Evolutionary conservation across 768 basidiomycete genomes (phyloP).

Genomic region (Erythrobasidium yunnanense): DNA sequence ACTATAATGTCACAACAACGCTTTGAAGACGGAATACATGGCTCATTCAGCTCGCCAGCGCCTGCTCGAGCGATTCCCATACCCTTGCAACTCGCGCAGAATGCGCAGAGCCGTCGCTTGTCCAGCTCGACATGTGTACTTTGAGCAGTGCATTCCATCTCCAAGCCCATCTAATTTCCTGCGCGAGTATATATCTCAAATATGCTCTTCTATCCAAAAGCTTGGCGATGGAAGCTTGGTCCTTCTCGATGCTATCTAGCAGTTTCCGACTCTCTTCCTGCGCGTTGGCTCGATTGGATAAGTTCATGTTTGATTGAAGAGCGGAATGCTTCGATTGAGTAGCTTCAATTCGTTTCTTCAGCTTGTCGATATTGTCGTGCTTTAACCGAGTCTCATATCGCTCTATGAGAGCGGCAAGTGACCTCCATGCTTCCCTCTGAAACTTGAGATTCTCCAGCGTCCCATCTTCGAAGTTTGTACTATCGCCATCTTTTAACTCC

Average conservation of each 20-base stretch:
- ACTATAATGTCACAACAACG: no score
- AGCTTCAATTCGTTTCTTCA: conserved; percentile 8
- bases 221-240: neutral
- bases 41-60: neutral
- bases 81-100: no score
- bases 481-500: neutral
- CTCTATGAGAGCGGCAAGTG: neutral
- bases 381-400: neutral
- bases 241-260: conserved; percentile 1
- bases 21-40: no score
- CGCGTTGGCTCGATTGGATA: neutral
- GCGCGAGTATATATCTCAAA: neutral
- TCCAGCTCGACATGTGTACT: no score
- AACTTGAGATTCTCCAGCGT: conserved; percentile 9
- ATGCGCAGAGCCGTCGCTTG: no score
- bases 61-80: neutral
- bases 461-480: neutral
- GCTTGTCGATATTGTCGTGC: conserved; percentile 13
- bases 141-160: no score
- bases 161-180: neutral
- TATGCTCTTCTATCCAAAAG: neutral
- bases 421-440: conserved; percentile 17
- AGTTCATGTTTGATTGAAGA: neutral
- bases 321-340: neutral
- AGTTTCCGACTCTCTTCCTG: conserved; percentile 6